Base-by-base conservation (phyloP, 352 stramenopile species). In the Globisporangium radiosum region DNA sequence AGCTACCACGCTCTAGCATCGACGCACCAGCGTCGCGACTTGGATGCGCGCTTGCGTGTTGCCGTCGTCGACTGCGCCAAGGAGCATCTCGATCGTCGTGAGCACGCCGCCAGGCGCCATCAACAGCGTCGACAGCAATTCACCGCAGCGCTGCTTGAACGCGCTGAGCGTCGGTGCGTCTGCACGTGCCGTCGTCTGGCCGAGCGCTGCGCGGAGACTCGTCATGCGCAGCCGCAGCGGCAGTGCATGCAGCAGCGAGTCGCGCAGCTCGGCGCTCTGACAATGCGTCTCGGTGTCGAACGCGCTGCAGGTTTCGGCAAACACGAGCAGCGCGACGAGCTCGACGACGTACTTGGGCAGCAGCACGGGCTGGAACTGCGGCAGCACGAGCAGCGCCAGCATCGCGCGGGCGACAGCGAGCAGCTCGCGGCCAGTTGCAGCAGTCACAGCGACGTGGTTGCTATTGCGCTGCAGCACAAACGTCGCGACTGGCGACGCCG, bases 1-100 rank as follows among this genome's bases (percentile, higher is more conserved):
- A n/a, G 8, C n/a, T 9, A 33, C 25, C 1, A 33, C 25, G 25
- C 25, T 33, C 25, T 33, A 33, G 25, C 25, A 33, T 33, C 25
- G 25, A 48, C 60, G 33, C 59, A 87, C 75, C 52, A 95, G 63
- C 47, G 66, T 88, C 7, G 78, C 82, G 56, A 95, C 82, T 59
- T 94, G 84, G 63, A 93, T 75, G 49, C 84, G 76, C 42, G 86
- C 86, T 65, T 92, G 86, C 1, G 86, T 93, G 62, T 94, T 92
- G 60, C 86, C 86, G 44, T 91, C 84, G 33, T 92, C 82, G 33
- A 95, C 84, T 0, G 69, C 65, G 33, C 77, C 72, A 11, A 93
- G 71, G 6, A 95, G 63, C 72, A 92, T 88, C 55, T 95, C 86
- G 55, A 95, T 88, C 4, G 83, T 90, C 10, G 82, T 78, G 50